phyloP scores from a whole-genome alignment of 345 rosid genomes.

The Syzygium jambos region DNA sequence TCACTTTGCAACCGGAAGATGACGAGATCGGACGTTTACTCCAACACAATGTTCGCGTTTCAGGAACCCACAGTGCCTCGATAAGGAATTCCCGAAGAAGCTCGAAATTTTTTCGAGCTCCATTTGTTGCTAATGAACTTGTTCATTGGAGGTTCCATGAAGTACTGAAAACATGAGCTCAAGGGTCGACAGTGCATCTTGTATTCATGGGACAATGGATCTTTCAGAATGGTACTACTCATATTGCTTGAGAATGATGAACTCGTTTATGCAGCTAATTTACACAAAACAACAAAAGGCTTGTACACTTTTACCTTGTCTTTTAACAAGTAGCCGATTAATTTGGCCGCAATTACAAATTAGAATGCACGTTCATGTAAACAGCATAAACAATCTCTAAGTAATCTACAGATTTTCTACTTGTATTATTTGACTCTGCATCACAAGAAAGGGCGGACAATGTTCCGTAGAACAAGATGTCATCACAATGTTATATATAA shows the following conservation, averaged over 20 bases:
- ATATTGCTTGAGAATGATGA: neutral
- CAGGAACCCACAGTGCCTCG: neutral
- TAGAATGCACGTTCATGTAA: neutral
- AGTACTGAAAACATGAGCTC: neutral
- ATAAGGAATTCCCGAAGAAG: neutral
- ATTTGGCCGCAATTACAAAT: neutral
- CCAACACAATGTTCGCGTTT: neutral
- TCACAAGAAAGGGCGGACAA: neutral
- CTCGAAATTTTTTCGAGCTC: neutral
- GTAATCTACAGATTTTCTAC: neutral
- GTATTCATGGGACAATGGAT: neutral
- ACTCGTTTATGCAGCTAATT: neutral
- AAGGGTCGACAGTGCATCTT: neutral
- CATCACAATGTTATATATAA: neutral
- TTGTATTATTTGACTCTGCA: neutral
- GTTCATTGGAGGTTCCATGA: neutral
- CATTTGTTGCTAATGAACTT: neutral
- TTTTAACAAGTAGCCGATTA: neutral
- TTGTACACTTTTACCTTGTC: neutral
- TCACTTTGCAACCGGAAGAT: neutral
- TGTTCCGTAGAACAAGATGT: neutral
- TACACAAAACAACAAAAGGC: neutral
- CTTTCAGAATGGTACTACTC: neutral
- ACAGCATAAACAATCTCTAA: neutral
- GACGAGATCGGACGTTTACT: neutral